Conservation (phyloP, 441 rosid species). For the Metrosideros polymorpha region DNA sequence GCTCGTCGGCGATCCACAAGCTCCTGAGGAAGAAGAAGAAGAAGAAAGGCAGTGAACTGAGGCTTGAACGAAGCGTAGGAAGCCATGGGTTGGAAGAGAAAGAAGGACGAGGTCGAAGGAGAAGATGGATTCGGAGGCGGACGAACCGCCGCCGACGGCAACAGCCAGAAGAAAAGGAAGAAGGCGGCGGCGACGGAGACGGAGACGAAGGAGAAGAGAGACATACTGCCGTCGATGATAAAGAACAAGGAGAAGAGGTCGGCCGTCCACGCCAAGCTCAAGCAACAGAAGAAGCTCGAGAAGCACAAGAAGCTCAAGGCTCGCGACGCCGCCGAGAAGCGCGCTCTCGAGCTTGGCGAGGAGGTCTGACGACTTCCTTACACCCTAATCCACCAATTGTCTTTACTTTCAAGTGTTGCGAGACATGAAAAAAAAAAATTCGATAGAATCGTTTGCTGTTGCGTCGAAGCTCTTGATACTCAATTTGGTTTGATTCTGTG, state of each 20-base stretch:
- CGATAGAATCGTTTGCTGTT: not conserved
- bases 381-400: not conserved
- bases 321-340: slow-evolving; percentile 70
- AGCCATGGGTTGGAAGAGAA: slow-evolving; percentile 29
- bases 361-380: slow-evolving; percentile 35
- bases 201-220: slow-evolving; percentile 23
- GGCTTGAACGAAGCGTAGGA: not conserved
- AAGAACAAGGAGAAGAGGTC: slow-evolving; percentile 93
- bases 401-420: not conserved
- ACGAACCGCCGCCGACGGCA: too few species aligned
- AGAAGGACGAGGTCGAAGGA: slow-evolving; percentile 7
- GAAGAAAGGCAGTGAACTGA: not conserved
- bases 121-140: not conserved
- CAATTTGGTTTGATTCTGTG: not conserved
- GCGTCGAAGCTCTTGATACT: not conserved
- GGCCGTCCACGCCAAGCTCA: slow-evolving; percentile 58
- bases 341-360: slow-evolving; percentile 83
- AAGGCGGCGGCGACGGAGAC: not conserved
- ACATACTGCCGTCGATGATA: slow-evolving; percentile 77
- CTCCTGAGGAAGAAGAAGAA: not conserved
- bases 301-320: slow-evolving; percentile 73
- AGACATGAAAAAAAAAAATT: not conserved
- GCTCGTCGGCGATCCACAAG: not conserved
- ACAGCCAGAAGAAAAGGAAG: not conserved
- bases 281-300: slow-evolving; percentile 74